phyloP scores from a whole-genome alignment of 2,329 filamentous ascomycete genomes.

The Ophiostoma sp. region DNA sequence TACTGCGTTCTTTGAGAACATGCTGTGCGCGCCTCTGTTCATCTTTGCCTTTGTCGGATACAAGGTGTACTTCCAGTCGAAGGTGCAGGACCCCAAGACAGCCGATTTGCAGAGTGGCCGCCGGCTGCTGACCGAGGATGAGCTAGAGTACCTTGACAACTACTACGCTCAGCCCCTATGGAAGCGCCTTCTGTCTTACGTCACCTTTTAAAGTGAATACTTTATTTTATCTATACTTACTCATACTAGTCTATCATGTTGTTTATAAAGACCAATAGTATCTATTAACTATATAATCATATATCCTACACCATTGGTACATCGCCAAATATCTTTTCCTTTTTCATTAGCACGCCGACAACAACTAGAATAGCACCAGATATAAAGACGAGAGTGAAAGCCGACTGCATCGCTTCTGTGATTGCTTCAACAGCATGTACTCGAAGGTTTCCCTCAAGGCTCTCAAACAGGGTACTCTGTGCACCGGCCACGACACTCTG shows the following conservation, averaged over 20 bases:
- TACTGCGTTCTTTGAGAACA: conserved; percentile 23
- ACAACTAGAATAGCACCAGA: no score
- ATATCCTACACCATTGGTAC: no score
- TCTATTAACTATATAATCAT: no score
- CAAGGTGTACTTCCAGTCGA: conserved; percentile 24
- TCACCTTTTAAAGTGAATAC: conserved; percentile 17
- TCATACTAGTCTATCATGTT: neutral
- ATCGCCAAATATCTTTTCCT: no score
- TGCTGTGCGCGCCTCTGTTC: conserved; percentile 23
- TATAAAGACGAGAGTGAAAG: no score
- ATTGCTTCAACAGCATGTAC: no score
- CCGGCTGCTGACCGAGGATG: conserved; percentile 19
- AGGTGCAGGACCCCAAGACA: conserved; percentile 20
- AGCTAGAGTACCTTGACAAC: conserved; percentile 21
- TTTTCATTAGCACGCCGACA: no score
- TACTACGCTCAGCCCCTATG: conserved; percentile 22
- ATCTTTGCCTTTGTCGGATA: conserved; percentile 19
- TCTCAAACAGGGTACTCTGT: no score
- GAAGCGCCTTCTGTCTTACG: conserved; percentile 20
- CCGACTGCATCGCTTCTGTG: no score
- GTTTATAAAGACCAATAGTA: neutral
- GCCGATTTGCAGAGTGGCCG: conserved; percentile 23
- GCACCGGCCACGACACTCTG: no score
- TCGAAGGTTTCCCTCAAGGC: no score
- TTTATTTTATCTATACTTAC: neutral